These are phyloP conservation scores for Camellia oleifera DNA, from an alignment of 179 eudicot genomes.

Conservation along the genomic window DNA sequence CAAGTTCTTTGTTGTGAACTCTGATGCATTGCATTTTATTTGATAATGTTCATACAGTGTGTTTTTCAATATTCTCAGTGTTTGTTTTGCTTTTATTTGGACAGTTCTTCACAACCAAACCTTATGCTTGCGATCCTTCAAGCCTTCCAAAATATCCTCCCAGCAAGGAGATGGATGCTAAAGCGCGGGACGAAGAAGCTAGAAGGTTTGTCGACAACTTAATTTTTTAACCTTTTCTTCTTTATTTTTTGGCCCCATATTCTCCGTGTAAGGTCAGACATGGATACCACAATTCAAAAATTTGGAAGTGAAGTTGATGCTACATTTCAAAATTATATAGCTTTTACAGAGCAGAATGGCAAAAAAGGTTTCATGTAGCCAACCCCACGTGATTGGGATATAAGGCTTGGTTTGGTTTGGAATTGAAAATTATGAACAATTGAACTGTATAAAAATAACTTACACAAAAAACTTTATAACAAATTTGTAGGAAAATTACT, in stretches of 20 bases:
- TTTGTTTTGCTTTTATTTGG: slow-evolving; percentile 18
- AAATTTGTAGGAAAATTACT: not conserved
- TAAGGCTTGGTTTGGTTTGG: too few species aligned
- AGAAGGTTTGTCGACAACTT: slow-evolving; percentile 42
- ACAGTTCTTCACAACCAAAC: slow-evolving; percentile 72
- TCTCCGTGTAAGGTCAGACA: not conserved
- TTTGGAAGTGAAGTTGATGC: not conserved
- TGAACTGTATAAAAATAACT: not conserved
- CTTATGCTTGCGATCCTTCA: slow-evolving; percentile 79
- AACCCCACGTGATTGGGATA: too few species aligned
- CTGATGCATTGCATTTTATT: not conserved
- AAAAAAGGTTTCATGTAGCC: too few species aligned
- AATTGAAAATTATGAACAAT: not conserved
- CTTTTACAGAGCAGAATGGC: too few species aligned
- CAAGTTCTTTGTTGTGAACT: not conserved
- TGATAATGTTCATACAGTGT: not conserved
- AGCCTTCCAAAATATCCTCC: slow-evolving; percentile 85
- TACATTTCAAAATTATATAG: not conserved
- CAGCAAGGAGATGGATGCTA: slow-evolving; percentile 87
- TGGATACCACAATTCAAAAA: not conserved
- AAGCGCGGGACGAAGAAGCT: slow-evolving; percentile 73
- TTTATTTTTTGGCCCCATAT: not conserved
- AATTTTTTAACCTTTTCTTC: not conserved
- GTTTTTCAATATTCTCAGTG: not conserved
- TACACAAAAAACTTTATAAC: not conserved